Evolutionary conservation across 306 rosid genomes (phyloP), one percentile per base, ranked within the genome.

Genomic region (Casuarina glauca): DNA sequence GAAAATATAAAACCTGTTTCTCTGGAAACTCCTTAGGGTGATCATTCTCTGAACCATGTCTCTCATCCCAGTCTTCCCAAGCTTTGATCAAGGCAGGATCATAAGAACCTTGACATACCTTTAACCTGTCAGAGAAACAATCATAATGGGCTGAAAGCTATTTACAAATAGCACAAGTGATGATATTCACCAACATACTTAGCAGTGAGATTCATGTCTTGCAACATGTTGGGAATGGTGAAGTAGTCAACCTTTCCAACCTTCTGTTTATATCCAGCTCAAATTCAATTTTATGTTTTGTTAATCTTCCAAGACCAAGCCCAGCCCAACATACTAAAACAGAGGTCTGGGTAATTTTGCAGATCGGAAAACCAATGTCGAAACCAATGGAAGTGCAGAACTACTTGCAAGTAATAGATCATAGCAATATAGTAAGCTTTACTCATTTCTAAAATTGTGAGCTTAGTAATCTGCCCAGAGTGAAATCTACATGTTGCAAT

Each of bases 1-100:
- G 57, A 83, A 52, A 81, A 74, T 35, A 52, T 42, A 73, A 80
- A 58, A 91, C 99, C 97, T 95, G 99, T 74, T 89, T 86, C 63
- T 89, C 91, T 38, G 93, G 91, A 84, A 95, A 95, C 50, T 79
- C 90, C 76, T 81, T 80, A 11, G 97, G 99, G 84, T 95, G 96
- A 82, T 93, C 96, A 74, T 95, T 95, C 84, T 93, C 97, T 19
- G 97, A 95, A 72, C 77, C 84, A 81, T 87, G 80, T 19, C 79
- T 66, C 61, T 85, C 88, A 79, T 93, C 94, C 97, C 97, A 93
- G 70, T 79, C 84, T 81, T 93, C 96, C 99, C 99, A 93, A 58
- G 97, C 92, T 82, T 71, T 87, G 81, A 90, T 84, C 74, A 95
- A 84, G 38, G 85, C 76, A 50, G 77, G 49, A 41, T 93, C 91